Evolutionary conservation across 139 green algal genomes (phyloP).

Genomic region (Penium margaritaceum): DNA sequence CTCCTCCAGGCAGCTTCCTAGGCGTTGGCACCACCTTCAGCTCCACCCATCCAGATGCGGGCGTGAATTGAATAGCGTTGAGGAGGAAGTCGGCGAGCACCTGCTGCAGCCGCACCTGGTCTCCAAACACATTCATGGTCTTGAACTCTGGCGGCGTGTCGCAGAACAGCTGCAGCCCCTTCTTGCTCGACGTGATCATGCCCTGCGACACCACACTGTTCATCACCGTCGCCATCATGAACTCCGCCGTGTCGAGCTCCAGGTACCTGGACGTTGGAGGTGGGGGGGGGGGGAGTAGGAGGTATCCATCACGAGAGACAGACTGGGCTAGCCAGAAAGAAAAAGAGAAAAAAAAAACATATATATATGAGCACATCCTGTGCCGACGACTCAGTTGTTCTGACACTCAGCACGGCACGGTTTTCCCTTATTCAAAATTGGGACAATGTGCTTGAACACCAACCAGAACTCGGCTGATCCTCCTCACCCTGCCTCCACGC

Average conservation of each 20-base stretch:
- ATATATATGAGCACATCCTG: too few species aligned
- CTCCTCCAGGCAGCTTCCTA: constrained; percentile 21
- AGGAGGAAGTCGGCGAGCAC: constrained; percentile 43
- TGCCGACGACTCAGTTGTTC: too few species aligned
- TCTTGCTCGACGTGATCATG: constrained; percentile 27
- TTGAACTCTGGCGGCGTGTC: constrained; percentile 46
- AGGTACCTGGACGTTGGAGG: constrained; percentile 10
- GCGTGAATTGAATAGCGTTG: constrained; percentile 44
- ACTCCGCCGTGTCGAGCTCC: constrained; percentile 28
- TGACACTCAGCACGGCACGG: too few species aligned
- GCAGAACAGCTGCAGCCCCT: constrained; percentile 45
- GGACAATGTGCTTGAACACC: too few species aligned
- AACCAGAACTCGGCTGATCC: too few species aligned
- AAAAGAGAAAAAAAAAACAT: too few species aligned
- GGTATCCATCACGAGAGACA: too few species aligned
- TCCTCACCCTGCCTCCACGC: too few species aligned
- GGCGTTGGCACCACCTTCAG: constrained; percentile 33
- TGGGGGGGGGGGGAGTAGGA: neutral
- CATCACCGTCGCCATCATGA: constrained; percentile 30
- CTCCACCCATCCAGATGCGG: constrained; percentile 38
- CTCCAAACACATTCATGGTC: constrained; percentile 42
- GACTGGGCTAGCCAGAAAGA: too few species aligned
- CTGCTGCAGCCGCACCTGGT: constrained; percentile 44
- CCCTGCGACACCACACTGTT: constrained; percentile 31
- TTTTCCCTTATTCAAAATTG: too few species aligned